Evolutionary conservation across 2,329 filamentous ascomycete species (phyloP).

Genomic region (Ceratocystis variospora): DNA sequence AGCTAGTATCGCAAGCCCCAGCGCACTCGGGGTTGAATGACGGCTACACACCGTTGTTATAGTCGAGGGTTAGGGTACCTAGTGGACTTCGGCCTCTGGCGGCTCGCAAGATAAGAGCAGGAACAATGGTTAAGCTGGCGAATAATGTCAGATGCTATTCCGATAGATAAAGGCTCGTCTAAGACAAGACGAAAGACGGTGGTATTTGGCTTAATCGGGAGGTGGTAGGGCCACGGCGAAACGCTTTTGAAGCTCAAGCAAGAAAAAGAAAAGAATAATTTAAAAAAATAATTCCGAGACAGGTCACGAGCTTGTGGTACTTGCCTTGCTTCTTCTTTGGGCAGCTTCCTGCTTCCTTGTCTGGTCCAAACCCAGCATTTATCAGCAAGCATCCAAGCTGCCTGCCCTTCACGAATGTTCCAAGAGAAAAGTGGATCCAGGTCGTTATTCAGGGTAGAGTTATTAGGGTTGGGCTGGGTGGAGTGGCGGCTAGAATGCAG

Average conservation of each 20-base stretch:
- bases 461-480: background rate
- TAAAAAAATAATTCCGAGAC: background rate
- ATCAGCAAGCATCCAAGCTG: background rate
- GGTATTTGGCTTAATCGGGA: background rate
- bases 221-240: background rate
- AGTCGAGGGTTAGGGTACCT: background rate
- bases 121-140: background rate
- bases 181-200: background rate
- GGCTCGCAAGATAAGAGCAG: background rate
- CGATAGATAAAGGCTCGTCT: too few relatives aligned
- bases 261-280: background rate
- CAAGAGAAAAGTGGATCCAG: background rate
- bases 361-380: background rate
- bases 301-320: background rate
- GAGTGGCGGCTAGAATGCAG: background rate
- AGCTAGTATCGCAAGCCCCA: background rate
- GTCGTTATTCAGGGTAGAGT: too few relatives aligned
- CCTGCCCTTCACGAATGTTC: conserved; percentile 1
- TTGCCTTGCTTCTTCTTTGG: background rate
- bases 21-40: background rate
- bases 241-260: background rate
- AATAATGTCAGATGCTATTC: too few relatives aligned
- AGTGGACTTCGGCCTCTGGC: background rate
- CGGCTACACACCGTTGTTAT: background rate
- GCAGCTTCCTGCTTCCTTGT: background rate